Conservation (phyloP, 108 stramenopile genomes). For the Pseudonitzschia pungens region DNA sequence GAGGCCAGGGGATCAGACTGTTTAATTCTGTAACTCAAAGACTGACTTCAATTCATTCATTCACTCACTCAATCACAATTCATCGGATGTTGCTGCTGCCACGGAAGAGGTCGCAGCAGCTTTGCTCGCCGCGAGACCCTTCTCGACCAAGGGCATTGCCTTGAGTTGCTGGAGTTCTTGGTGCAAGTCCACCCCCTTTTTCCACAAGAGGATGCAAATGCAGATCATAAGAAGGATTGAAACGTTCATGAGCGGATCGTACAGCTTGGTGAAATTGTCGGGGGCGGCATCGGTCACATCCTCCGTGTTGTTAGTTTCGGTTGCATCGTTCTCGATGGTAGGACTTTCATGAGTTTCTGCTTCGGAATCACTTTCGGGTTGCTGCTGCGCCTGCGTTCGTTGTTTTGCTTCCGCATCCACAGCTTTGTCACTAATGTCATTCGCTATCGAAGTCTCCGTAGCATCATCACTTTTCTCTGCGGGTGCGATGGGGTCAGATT, state of each 20-base stretch:
- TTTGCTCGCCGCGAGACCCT: neutral
- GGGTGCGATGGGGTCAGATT: neutral
- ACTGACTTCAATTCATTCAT: neutral
- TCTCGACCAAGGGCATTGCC: constrained; percentile 2
- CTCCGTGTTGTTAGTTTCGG: neutral
- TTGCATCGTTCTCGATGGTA: neutral
- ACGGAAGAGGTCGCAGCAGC: constrained; percentile 3
- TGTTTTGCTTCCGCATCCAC: neutral
- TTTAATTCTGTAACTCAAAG: neutral
- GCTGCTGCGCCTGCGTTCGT: neutral
- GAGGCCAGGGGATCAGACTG: no score
- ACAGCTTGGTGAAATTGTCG: neutral
- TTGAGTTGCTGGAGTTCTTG: constrained; percentile 33
- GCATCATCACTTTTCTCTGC: neutral
- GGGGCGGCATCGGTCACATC: neutral
- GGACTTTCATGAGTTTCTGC: neutral
- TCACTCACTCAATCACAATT: neutral
- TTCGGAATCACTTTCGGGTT: neutral
- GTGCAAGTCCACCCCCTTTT: constrained; percentile 32
- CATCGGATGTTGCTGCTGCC: neutral
- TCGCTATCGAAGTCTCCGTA: neutral
- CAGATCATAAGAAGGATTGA: constrained; percentile 41
- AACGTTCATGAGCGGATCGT: constrained; percentile 45
- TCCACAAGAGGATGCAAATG: constrained; percentile 41
- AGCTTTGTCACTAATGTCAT: constrained; percentile 3